Evolutionary conservation across 164 flowering plant genomes (phyloP).

Genomic region (Nymphaea colorata): DNA sequence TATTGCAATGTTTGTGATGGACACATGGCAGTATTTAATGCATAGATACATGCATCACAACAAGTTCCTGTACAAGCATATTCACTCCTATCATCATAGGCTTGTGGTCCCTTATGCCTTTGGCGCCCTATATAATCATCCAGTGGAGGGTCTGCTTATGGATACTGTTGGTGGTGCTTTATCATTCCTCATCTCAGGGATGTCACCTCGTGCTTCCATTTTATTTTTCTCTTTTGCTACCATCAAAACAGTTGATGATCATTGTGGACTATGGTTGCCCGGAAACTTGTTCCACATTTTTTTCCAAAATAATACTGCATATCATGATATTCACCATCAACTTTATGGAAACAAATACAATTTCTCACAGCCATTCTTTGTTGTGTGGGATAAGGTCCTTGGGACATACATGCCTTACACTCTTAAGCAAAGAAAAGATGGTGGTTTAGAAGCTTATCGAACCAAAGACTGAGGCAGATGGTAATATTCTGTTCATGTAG

Average conservation of each 20-base stretch:
- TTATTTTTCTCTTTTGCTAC: conserved; percentile 97
- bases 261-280: conserved; percentile 89
- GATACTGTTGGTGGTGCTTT: conserved; percentile 91
- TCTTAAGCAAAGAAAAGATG: conserved; percentile 58
- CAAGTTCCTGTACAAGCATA: conserved; percentile 79
- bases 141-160: conserved; percentile 75
- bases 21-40: conserved; percentile 96
- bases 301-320: conserved; percentile 84
- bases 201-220: conserved; percentile 79
- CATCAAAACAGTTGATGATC: conserved; percentile 92
- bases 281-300: conserved; percentile 78
- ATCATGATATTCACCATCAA: conserved; percentile 96
- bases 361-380: conserved; percentile 92
- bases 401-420: conserved; percentile 95
- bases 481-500: too few species aligned
- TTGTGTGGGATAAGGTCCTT: conserved; percentile 77
- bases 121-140: conserved; percentile 96
- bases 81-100: conserved; percentile 90
- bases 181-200: conserved; percentile 86
- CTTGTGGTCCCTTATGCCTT: conserved; percentile 90
- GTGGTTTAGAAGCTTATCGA: conserved; percentile 76
- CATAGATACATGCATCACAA: conserved; percentile 95
- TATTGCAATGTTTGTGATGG: conserved; percentile 68
- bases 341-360: conserved; percentile 87
- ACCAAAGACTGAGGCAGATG: conserved; percentile 17